phyloP scores from a whole-genome alignment of 805 yeast genomes.

The Starmerella asiatica region DNA sequence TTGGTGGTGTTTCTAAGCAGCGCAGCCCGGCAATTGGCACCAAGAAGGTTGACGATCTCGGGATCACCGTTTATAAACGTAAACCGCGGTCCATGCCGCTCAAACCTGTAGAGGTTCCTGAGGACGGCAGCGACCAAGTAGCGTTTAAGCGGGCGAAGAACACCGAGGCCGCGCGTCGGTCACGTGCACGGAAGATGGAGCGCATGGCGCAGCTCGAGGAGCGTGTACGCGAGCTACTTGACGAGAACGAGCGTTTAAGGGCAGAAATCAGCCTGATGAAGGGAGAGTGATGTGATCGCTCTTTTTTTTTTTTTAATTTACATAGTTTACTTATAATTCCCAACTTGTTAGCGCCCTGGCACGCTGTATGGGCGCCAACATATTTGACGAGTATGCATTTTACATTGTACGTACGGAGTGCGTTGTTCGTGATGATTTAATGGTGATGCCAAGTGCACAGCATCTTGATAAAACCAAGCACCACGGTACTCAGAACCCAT shows the following conservation, averaged over 20 bases:
- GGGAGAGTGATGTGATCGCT: too few species aligned
- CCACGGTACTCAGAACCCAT: slow-evolving; percentile 38
- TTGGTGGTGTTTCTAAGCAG: slow-evolving; percentile 7
- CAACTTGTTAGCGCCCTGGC: too few species aligned
- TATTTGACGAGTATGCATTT: too few species aligned
- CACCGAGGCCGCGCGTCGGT: slow-evolving; percentile 89
- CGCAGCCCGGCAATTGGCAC: background rate
- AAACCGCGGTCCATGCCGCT: slow-evolving; percentile 64
- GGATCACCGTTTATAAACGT: slow-evolving; percentile 62
- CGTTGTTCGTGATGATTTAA: too few species aligned
- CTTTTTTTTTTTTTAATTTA: too few species aligned
- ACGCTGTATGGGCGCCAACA: too few species aligned
- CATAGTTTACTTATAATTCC: too few species aligned
- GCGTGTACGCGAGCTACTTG: slow-evolving; percentile 54
- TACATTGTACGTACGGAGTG: too few species aligned
- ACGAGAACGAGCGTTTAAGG: slow-evolving; percentile 46
- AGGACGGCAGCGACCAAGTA: slow-evolving; percentile 22
- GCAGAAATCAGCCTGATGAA: too few species aligned
- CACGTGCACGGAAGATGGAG: slow-evolving; percentile 87
- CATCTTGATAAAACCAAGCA: too few species aligned
- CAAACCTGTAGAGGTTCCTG: slow-evolving; percentile 48
- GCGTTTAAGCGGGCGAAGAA: slow-evolving; percentile 79
- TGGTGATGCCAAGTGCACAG: too few species aligned
- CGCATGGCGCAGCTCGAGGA: slow-evolving; percentile 77
- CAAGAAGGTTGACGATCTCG: slow-evolving; percentile 43